Percentiles rank a stretch among this genome's conserved stretches.
Conservation (phyloP, 2,329 filamentous ascomycete genomes). For the Beauveria sp. region DNA sequence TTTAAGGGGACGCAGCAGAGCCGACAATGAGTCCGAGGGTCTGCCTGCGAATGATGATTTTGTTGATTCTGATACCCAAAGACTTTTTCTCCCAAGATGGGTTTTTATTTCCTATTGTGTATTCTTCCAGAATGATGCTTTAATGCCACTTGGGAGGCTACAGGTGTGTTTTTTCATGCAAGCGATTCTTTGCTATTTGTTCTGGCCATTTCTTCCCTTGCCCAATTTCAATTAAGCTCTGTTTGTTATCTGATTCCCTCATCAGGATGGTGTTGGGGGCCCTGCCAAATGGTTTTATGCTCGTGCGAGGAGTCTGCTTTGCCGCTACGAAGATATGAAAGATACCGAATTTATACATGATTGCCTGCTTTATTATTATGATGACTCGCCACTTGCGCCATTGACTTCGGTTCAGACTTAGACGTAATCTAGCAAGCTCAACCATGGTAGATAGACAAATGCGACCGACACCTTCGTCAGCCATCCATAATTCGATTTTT, state of each 20-base stretch:
- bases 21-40: background rate
- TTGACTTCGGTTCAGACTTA: too few relatives aligned
- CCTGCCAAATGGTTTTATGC: too few relatives aligned
- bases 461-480: background rate
- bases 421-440: too few relatives aligned
- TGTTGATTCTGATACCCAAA: slow-evolving; percentile 12
- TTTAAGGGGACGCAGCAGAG: background rate
- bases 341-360: too few relatives aligned
- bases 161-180: background rate
- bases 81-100: background rate
- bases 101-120: background rate
- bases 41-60: slow-evolving; percentile 3
- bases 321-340: too few relatives aligned
- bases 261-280: too few relatives aligned
- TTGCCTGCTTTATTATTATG: too few relatives aligned
- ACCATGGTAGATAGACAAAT: too few relatives aligned
- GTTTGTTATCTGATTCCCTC: too few relatives aligned
- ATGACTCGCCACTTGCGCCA: too few relatives aligned
- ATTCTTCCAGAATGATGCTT: background rate
- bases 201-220: background rate
- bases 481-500: background rate
- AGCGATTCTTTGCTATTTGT: background rate
- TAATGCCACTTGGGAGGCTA: background rate
- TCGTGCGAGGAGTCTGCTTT: too few relatives aligned
- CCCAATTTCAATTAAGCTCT: background rate